Conservation (phyloP, 2,329 filamentous ascomycete genomes). For the Calonectria pseudoreteaudii region DNA sequence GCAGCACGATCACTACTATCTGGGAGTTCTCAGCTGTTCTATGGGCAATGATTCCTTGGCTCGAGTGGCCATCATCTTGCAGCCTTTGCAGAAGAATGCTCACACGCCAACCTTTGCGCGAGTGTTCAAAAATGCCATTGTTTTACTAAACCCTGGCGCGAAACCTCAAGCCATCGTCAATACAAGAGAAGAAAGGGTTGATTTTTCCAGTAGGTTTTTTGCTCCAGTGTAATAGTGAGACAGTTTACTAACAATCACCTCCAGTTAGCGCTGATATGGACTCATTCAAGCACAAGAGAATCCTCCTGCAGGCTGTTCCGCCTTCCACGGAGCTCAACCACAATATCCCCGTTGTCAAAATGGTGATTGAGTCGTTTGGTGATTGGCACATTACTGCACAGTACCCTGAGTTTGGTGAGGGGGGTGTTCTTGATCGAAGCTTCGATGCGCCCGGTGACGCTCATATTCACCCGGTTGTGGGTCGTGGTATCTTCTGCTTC, state of each 20-base stretch:
- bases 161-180: background rate
- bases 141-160: background rate
- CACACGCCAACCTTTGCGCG: background rate
- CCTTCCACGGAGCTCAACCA: background rate
- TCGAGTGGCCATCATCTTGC: background rate
- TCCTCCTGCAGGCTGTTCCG: background rate
- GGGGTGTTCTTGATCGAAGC: background rate
- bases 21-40: background rate
- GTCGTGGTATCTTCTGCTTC: background rate
- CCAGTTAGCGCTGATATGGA: background rate
- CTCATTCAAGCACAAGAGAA: background rate
- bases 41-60: background rate
- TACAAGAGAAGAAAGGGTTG: background rate
- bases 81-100: background rate
- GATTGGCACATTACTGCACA: background rate
- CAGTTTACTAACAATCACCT: background rate
- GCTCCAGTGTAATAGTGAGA: no score
- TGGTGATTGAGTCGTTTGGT: background rate
- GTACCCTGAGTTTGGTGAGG: background rate
- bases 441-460: background rate
- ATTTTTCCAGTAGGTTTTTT: background rate
- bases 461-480: background rate
- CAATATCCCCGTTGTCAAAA: background rate
- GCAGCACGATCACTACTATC: background rate
- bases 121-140: background rate